Conservation (phyloP, 2,329 filamentous ascomycete genomes). For the Claviceps pusilla region DNA sequence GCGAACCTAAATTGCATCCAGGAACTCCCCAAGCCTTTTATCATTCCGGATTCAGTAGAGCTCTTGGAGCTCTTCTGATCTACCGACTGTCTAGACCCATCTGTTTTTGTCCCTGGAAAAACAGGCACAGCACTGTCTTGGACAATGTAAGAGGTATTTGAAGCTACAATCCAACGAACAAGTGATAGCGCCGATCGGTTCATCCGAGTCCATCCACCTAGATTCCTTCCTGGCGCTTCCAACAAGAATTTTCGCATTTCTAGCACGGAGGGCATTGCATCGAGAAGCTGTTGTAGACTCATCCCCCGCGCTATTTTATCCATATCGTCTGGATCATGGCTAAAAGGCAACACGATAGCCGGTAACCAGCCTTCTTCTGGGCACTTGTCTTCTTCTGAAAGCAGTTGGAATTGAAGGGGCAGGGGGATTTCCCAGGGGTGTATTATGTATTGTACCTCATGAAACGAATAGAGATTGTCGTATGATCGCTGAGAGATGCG, state of each 20-base stretch:
- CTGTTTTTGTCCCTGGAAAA: not conserved
- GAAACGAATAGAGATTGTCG: not conserved
- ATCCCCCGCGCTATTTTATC: constrained; percentile 1
- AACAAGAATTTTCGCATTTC: constrained; percentile 39
- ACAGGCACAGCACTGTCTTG: constrained; percentile 34
- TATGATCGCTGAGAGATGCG: not conserved
- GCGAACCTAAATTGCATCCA: constrained; percentile 78
- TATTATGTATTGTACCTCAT: not conserved
- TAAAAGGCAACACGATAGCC: constrained; percentile 12
- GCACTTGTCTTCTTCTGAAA: not conserved
- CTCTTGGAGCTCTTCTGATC: not conserved
- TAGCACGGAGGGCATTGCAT: constrained; percentile 45
- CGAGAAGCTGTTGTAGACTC: constrained; percentile 31
- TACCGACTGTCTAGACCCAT: not conserved
- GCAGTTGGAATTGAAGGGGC: not conserved
- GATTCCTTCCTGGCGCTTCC: constrained; percentile 19
- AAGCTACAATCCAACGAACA: constrained; percentile 77
- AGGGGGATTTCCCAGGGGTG: not conserved
- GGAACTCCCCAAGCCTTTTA: not conserved
- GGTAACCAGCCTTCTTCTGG: constrained; percentile 6
- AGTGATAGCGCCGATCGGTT: constrained; percentile 51
- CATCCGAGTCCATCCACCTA: constrained; percentile 38
- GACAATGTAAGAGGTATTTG: constrained; percentile 74
- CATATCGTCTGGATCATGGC: constrained; percentile 12
- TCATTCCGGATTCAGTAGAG: not conserved